phyloP scores from a whole-genome alignment of 2,329 filamentous ascomycete species.

The Fusarium sp. region DNA sequence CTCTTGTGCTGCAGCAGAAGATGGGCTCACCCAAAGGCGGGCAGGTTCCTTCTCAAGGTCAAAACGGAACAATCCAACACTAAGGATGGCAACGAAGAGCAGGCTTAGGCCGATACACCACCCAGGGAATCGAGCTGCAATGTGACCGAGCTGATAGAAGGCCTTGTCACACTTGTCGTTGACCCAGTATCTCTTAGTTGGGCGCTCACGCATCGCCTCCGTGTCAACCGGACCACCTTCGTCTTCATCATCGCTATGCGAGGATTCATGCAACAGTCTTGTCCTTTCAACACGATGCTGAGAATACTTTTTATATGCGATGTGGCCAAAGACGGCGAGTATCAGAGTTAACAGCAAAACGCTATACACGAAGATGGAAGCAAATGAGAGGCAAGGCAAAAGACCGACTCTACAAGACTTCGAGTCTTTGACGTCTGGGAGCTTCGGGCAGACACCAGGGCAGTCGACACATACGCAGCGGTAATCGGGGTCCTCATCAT shows the following conservation, averaged over 20 bases:
- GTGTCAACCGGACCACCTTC: slow-evolving; percentile 83
- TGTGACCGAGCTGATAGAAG: slow-evolving; percentile 83
- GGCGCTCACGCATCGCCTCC: slow-evolving; percentile 79
- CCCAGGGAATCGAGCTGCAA: slow-evolving; percentile 83
- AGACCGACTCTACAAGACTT: slow-evolving; percentile 83
- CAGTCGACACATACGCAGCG: slow-evolving; percentile 96
- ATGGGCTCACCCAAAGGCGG: slow-evolving; percentile 94
- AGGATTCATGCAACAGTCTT: slow-evolving; percentile 85
- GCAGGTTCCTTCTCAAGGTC: slow-evolving; percentile 92
- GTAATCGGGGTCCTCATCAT: slow-evolving; percentile 85
- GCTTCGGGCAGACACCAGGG: slow-evolving; percentile 81
- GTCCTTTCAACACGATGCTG: slow-evolving; percentile 82
- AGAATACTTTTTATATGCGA: slow-evolving; percentile 78
- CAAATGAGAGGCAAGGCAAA: slow-evolving; percentile 93
- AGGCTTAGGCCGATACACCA: slow-evolving; percentile 83
- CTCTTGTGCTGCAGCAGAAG: slow-evolving; percentile 88
- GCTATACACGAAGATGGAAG: slow-evolving; percentile 87
- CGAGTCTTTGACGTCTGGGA: slow-evolving; percentile 77
- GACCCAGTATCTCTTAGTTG: slow-evolving; percentile 80
- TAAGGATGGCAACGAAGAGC: slow-evolving; percentile 80
- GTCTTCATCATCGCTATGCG: slow-evolving; percentile 91
- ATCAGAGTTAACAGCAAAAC: slow-evolving; percentile 75
- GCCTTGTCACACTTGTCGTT: slow-evolving; percentile 84
- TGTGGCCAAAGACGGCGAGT: slow-evolving; percentile 75
- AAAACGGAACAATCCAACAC: slow-evolving; percentile 88